Evolutionary conservation across 352 stramenopile genomes (phyloP), one percentile per base, ranked within the genome.

Genomic region (Globisporangium apiculatum): DNA sequence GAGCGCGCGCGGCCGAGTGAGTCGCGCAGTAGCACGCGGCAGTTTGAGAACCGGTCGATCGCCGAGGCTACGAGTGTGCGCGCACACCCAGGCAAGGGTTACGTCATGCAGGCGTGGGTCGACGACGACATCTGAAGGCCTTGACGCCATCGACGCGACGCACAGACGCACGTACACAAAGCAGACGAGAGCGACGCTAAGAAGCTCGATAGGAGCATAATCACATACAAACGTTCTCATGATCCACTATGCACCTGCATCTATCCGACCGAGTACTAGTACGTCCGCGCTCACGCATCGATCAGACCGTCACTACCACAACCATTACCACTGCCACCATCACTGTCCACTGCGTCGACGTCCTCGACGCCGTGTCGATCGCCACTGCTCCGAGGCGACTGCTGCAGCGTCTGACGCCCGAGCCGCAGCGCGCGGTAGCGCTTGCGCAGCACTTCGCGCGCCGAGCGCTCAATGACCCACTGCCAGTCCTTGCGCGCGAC

Each of bases 31-130:
- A 74, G 42, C 48, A 60, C 10, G 55, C 67, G 36, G 42, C 35
- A 65, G 61, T 48, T 59, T 10, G 48, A 63, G 50, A 50, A 57
- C 5, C 61, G 43, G 43, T 52, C 38, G 47, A 68, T 52, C 53
- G 53, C 55, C 6, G 52, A 53, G 9, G 8, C 47, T 15, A 51
- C 37, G 36, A 66, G 41, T 43, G 59, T 55, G 53, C 58, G 62
- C 36, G 24, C 64, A 48, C 45, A 68, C 41, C 40, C 55, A 48
- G 73, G 61, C 55, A 76, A 83, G 51, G 77, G 75, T 3, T 79
- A 71, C 51, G 67, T 88, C 49, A 87, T 90, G 66, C 71, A 90
- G 49, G 79, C 79, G 7, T 90, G 79, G 79, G 75, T 68, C 52
- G 76, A 87, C 51, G 77, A 83, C 11, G 65, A 80, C 24, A 31